phyloP scores from a whole-genome alignment of 1,284 basidiomycete species.

The Afroboletus lepidellus region DNA sequence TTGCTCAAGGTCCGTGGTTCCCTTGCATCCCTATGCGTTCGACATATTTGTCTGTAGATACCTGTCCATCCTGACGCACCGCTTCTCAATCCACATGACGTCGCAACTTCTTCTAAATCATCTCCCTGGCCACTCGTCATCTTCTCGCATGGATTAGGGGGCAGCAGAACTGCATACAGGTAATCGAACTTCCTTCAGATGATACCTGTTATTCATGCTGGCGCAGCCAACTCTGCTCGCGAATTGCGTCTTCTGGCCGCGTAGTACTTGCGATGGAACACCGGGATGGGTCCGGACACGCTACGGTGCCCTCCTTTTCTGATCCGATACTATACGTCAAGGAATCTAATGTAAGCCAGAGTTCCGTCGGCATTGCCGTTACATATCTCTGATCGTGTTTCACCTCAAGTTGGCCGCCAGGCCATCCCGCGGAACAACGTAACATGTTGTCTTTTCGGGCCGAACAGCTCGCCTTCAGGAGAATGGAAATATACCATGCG shows the following conservation, averaged over 20 bases:
- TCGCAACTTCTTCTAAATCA: slow-evolving; percentile 6
- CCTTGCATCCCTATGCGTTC: neutral
- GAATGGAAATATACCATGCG: slow-evolving; percentile 62
- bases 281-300: slow-evolving; percentile 68
- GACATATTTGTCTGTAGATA: slow-evolving; percentile 38
- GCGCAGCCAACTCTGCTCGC: slow-evolving; percentile 63
- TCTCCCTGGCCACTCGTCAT: slow-evolving; percentile 69
- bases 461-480: slow-evolving; percentile 66
- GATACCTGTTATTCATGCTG: slow-evolving; percentile 2
- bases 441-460: slow-evolving; percentile 49
- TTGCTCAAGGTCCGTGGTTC: slow-evolving; percentile 39
- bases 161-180: slow-evolving; percentile 71
- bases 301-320: slow-evolving; percentile 38
- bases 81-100: slow-evolving; percentile 42
- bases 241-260: slow-evolving; percentile 70
- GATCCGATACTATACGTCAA: slow-evolving; percentile 42
- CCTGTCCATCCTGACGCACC: slow-evolving; percentile 58
- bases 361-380: neutral
- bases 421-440: slow-evolving; percentile 18
- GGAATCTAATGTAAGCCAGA: slow-evolving; percentile 44
- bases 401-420: slow-evolving; percentile 28
- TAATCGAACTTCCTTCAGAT: slow-evolving; percentile 21
- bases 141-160: slow-evolving; percentile 83
- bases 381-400: slow-evolving; percentile 6
- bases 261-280: slow-evolving; percentile 80